Base-by-base conservation (phyloP, 768 basidiomycete genomes). In the Pholiota molesta region DNA sequence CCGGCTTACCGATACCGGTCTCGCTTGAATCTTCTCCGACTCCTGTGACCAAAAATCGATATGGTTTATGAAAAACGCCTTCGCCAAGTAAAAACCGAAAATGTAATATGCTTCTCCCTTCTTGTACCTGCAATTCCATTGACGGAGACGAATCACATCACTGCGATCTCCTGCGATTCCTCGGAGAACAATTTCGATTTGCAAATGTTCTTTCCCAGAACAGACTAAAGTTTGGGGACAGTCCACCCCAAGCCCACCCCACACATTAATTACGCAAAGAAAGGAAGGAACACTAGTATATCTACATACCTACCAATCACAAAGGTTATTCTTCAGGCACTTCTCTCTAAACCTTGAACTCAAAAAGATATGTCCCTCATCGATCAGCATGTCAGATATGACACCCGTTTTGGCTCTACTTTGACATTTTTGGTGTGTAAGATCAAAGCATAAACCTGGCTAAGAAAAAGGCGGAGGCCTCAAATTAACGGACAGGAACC, bases 261-360 rank as follows among this genome's bases (percentile, higher is more conserved):
- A 49, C 47, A 49, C 14, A 19, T 19, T 49, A 26, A 26, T 49
- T 49, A 49, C 13, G 47, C 31, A 31, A 31, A 9, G 31, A 6
- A 31, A 31, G 31, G 6, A 26, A n/a, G 19, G 47, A 19, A 40
- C 52, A 52, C 31, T 52, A n/a, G n/a, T n/a, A n/a, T n/a, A 28
- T 7, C 2, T 11, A 14, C 45, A 55, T 16, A 33, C 35, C 23
- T 37, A 10, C 11, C 54, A 21, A 39, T 55, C 37, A 40, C 37
- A 64, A 60, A 60, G 63, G 45, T 35, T 64, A 63, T 56, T 59
- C 58, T 59, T 29, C 54, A 56, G 35, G 58, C 62, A 62, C 44
- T 37, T 29, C 59, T 39, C 39, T 53, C 42, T 42, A 59, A 59
- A 52, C 49, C 51, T 52, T 39, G 42, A 58, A 37, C 19, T 11